phyloP scores from a whole-genome alignment of 139 green algal genomes.

The Limnomonas spitsbergensis region DNA sequence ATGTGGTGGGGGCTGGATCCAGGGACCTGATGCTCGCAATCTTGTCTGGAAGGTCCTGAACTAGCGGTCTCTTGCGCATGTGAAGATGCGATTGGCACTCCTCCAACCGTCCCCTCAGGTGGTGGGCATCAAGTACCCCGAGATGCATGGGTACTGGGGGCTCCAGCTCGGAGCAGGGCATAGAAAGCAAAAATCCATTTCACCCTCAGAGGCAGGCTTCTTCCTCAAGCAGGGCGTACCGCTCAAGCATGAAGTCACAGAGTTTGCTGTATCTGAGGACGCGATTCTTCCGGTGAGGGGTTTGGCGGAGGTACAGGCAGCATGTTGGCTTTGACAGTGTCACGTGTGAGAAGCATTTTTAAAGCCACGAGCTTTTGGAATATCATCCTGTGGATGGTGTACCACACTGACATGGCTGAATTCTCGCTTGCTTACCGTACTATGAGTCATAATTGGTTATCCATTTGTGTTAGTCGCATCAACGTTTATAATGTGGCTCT shows the following conservation, averaged over 20 bases:
- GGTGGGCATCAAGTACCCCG: conserved; percentile 69
- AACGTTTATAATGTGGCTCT: too few relatives aligned
- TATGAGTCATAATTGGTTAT: too few relatives aligned
- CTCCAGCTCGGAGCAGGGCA: conserved; percentile 71
- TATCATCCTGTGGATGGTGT: too few relatives aligned
- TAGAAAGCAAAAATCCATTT: conserved; percentile 3
- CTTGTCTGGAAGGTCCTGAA: too few relatives aligned
- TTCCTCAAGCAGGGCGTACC: conserved; percentile 41
- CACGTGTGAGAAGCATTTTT: too few relatives aligned
- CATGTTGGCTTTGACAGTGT: too few relatives aligned
- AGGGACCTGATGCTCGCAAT: too few relatives aligned
- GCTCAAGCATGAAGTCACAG: conserved; percentile 72
- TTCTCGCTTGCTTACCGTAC: too few relatives aligned
- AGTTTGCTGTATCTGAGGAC: conserved; percentile 87
- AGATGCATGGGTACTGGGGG: conserved; percentile 72
- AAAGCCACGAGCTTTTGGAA: too few relatives aligned
- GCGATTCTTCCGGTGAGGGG: conserved; percentile 70
- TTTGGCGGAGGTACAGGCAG: too few relatives aligned
- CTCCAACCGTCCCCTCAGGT: conserved; percentile 59
- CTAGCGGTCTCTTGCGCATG: background rate
- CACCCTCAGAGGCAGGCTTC: background rate
- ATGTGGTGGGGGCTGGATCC: background rate
- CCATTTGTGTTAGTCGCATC: too few relatives aligned
- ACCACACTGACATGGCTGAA: too few relatives aligned
- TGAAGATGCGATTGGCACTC: background rate